Conservation (phyloP, 176 grass and related monocot species). For the Bolboschoenus planiculmis region DNA sequence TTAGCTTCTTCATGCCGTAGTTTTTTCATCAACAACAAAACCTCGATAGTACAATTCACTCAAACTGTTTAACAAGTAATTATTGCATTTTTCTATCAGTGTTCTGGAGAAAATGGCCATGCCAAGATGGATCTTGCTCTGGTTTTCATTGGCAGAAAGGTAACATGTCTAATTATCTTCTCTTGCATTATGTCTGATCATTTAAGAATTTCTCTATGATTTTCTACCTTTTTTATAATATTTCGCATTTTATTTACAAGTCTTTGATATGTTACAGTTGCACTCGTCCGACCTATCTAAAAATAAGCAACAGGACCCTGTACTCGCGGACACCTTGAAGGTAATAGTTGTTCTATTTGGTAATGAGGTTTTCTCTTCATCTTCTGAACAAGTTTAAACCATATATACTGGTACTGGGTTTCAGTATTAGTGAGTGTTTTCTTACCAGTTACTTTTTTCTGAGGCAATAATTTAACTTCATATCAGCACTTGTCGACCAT, state of each 20-base stretch:
- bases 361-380: neutral
- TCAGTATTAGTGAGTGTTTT: neutral
- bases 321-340: constrained; percentile 68
- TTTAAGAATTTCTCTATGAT: neutral
- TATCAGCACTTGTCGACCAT: neutral
- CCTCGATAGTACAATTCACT: neutral
- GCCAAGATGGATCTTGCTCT: constrained; percentile 60
- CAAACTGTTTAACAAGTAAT: constrained; percentile 5
- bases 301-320: constrained; percentile 46
- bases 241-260: neutral
- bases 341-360: constrained; percentile 24
- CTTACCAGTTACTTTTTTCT: neutral
- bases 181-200: neutral
- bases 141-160: constrained; percentile 82
- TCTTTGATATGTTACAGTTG: constrained; percentile 43
- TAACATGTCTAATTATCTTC: constrained; percentile 31
- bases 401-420: neutral
- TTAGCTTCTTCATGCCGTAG: no score
- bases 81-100: constrained; percentile 32
- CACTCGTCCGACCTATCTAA: constrained; percentile 79
- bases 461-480: neutral
- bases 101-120: constrained; percentile 37
- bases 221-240: neutral
- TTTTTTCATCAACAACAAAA: neutral
- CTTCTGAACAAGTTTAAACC: neutral